These are phyloP conservation scores for Penicillium verrucosum DNA, from an alignment of 2,329 filamentous ascomycete genomes.

Conservation along the genomic window DNA sequence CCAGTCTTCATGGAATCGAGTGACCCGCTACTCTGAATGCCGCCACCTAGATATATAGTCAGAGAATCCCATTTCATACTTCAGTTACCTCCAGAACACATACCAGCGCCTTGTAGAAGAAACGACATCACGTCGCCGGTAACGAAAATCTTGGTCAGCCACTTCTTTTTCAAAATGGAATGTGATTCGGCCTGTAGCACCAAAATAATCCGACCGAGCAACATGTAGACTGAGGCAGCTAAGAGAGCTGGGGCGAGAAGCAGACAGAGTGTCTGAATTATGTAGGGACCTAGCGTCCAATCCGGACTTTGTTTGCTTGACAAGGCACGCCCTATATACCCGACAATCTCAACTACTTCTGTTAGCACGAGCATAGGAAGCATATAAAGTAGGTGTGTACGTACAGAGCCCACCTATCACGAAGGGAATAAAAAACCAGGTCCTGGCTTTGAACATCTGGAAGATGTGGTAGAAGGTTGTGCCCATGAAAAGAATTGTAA, in stretches of 20 bases:
- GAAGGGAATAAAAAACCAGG: neutral
- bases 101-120: neutral
- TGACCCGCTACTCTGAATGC: neutral
- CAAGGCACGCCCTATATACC: neutral
- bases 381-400: neutral
- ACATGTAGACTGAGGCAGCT: constrained; percentile 6
- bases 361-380: neutral
- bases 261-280: neutral
- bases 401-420: neutral
- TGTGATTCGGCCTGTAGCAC: neutral
- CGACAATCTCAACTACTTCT: neutral
- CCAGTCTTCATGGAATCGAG: neutral
- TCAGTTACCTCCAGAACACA: neutral
- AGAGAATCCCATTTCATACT: neutral
- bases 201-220: constrained; percentile 1
- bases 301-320: neutral
- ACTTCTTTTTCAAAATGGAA: neutral
- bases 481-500: constrained; percentile 4
- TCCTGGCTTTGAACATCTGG: neutral
- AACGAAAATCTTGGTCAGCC: constrained; percentile 4
- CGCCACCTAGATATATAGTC: neutral
- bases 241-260: constrained; percentile 11
- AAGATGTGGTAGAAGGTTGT: constrained; percentile 16
- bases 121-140: constrained; percentile 3
- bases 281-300: neutral